Conservation (phyloP, 495 filamentous ascomycete genomes). For the Penicillium desertorum region DNA sequence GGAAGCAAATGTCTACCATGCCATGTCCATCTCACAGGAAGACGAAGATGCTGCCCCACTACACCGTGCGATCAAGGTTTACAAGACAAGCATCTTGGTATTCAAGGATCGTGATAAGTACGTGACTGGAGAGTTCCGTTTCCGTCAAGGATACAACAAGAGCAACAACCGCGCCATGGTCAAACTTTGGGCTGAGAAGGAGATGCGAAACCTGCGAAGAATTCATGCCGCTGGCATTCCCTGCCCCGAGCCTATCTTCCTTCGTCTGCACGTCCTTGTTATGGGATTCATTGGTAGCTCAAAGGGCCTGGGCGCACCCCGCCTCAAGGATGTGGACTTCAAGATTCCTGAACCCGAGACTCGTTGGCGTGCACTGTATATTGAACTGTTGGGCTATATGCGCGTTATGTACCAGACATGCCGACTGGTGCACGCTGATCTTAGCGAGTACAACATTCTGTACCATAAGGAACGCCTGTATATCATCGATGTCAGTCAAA, state of each 20-base stretch:
- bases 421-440: conserved; percentile 87
- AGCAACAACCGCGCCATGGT: conserved; percentile 92
- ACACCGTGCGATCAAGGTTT: conserved; percentile 91
- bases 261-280: conserved; percentile 85
- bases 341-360: conserved; percentile 53
- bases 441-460: conserved; percentile 95
- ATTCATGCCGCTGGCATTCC: conserved; percentile 81
- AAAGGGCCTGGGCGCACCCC: conserved; percentile 81
- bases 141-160: conserved; percentile 82
- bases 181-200: conserved; percentile 97
- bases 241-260: conserved; percentile 82
- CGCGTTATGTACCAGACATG: conserved; percentile 87
- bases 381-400: conserved; percentile 85
- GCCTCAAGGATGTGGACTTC: conserved; percentile 73
- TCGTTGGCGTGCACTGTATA: conserved; percentile 73
- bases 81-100: conserved; percentile 93
- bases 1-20: conserved; percentile 95
- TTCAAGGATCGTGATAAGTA: conserved; percentile 98
- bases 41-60: conserved; percentile 43
- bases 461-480: conserved; percentile 81
- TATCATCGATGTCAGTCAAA: conserved; percentile 97
- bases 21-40: conserved; percentile 54
- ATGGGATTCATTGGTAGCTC: conserved; percentile 91
- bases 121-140: conserved; percentile 86
- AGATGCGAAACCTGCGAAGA: conserved; percentile 88